These are phyloP conservation scores for Microdochium bolleyi DNA, from an alignment of 2,329 filamentous ascomycete genomes.

Conservation along the genomic window DNA sequence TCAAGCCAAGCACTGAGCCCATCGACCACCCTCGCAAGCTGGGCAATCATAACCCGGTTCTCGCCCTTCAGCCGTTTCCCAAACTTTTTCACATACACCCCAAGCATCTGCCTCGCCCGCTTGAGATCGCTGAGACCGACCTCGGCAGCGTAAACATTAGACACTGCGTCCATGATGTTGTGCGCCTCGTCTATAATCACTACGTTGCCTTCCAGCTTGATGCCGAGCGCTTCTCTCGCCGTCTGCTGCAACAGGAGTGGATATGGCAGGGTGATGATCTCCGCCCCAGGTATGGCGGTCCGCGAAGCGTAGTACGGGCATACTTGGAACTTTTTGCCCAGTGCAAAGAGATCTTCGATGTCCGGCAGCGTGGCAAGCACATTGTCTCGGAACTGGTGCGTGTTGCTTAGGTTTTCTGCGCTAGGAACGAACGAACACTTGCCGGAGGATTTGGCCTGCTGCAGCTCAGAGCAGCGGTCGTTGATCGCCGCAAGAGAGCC, in stretches of 20 bases:
- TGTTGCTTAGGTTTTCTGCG: conserved; percentile 63
- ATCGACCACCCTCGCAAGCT: conserved; percentile 76
- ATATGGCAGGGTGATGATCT: conserved; percentile 90
- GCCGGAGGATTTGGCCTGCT: conserved; percentile 60
- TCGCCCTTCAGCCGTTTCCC: conserved; percentile 82
- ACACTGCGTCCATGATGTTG: conserved; percentile 93
- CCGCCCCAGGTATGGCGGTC: conserved; percentile 70
- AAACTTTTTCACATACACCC: conserved; percentile 78
- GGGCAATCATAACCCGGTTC: conserved; percentile 85
- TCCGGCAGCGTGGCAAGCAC: conserved; percentile 79
- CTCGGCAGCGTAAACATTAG: conserved; percentile 75
- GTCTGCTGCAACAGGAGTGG: conserved; percentile 80
- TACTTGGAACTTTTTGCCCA: conserved; percentile 72
- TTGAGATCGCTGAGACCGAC: conserved; percentile 67
- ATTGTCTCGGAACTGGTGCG: conserved; percentile 78
- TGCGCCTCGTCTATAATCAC: conserved; percentile 98
- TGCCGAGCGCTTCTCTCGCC: conserved; percentile 77
- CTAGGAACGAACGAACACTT: conserved; percentile 72
- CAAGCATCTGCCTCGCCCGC: conserved; percentile 66
- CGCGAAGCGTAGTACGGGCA: conserved; percentile 97
- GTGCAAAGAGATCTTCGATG: conserved; percentile 77
- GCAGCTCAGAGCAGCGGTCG: conserved; percentile 83
- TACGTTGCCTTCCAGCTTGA: conserved; percentile 79
- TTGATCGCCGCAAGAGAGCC: conserved; percentile 76
- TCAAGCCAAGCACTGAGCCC: conserved; percentile 66